phyloP scores from a whole-genome alignment of 495 filamentous ascomycete genomes.

The Neurospora sp. region DNA sequence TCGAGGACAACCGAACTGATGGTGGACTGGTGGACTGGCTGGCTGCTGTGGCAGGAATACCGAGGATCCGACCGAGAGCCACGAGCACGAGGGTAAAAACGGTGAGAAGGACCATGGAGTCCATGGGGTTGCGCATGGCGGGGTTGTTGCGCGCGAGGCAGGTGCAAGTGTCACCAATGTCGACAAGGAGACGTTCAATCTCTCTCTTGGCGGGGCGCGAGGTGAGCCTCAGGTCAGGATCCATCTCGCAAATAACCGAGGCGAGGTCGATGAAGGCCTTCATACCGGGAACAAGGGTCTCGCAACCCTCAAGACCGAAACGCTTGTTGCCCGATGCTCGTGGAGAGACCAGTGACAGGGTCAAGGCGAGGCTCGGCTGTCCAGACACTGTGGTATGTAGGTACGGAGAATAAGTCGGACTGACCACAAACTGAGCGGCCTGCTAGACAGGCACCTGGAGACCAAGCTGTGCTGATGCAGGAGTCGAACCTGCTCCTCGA shows the following conservation, averaged over 20 bases:
- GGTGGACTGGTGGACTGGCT: no score
- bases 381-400: no score
- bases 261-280: conserved; percentile 84
- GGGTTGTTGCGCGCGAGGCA: background rate
- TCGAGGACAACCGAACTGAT: no score
- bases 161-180: background rate
- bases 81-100: no score
- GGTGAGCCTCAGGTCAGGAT: background rate
- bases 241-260: background rate
- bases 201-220: background rate
- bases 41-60: no score
- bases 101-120: background rate
- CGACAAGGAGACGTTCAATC: background rate
- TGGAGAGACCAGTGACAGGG: background rate
- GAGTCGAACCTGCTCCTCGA: no score
- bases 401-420: background rate
- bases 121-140: background rate
- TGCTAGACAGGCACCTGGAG: conserved; percentile 1
- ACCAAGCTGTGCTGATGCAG: background rate
- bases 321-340: conserved; percentile 61
- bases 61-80: no score
- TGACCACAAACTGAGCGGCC: background rate
- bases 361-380: no score
- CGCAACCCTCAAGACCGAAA: conserved; percentile 94
- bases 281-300: conserved; percentile 95